Conservation (phyloP, 176 grass and related monocot species). For the Poa pratensis region DNA sequence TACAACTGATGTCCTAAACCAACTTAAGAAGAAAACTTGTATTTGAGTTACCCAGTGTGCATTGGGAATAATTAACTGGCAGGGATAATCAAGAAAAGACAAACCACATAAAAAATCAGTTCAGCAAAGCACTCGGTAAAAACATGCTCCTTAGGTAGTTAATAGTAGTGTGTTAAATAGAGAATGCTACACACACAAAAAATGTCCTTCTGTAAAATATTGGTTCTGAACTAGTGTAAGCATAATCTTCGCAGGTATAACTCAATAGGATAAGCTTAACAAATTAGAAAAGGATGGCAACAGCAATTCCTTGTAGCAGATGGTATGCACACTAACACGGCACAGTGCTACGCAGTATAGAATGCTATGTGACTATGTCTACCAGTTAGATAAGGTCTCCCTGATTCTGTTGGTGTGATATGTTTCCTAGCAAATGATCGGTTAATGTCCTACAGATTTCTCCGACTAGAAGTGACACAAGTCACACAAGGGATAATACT, state of each 20-base stretch:
- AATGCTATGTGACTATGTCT: constrained; percentile 16
- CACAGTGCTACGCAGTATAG: neutral
- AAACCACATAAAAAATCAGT: constrained; percentile 1
- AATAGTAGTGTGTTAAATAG: neutral
- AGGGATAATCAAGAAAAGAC: constrained; percentile 9
- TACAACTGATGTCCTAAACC: constrained; percentile 21
- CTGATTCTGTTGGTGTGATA: neutral
- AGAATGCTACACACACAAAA: neutral
- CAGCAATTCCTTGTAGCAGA: constrained; percentile 14
- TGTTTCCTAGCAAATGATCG: constrained; percentile 27
- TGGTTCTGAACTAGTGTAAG: neutral
- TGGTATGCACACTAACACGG: neutral
- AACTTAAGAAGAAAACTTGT: neutral
- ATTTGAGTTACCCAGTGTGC: neutral
- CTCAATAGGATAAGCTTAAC: constrained; percentile 1
- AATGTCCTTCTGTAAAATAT: constrained; percentile 2
- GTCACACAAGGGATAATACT: constrained; percentile 16
- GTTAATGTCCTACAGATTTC: neutral
- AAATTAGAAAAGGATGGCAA: constrained; percentile 25
- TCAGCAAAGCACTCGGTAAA: neutral
- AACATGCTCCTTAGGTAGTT: neutral
- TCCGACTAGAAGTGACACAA: neutral
- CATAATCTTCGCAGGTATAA: neutral
- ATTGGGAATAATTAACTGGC: neutral
- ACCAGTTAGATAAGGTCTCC: constrained; percentile 6